phyloP scores from a whole-genome alignment of 805 yeast species.

The Candida hispaniensis region DNA sequence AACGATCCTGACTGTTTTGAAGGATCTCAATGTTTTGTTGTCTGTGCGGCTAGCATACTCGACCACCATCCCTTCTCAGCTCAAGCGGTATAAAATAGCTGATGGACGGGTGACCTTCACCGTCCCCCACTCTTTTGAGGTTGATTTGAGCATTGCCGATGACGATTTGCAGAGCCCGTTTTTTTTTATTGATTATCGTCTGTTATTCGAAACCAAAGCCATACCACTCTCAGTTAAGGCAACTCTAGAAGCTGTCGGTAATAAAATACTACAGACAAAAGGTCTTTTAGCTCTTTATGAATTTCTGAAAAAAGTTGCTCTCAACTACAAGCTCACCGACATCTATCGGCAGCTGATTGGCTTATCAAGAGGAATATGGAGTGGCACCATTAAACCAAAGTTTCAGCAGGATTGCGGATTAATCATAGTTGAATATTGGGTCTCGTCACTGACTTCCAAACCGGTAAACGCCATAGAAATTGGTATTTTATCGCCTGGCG shows the following conservation, averaged over 20 bases:
- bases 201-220: constrained; percentile 36
- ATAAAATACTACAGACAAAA: constrained; percentile 37
- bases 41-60: constrained; percentile 64
- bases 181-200: constrained; percentile 65
- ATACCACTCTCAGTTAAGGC: constrained; percentile 27
- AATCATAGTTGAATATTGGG: constrained; percentile 58
- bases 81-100: constrained; percentile 50
- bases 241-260: constrained; percentile 46
- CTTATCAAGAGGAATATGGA: constrained; percentile 45
- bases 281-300: constrained; percentile 46
- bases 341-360: constrained; percentile 47
- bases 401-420: constrained; percentile 45
- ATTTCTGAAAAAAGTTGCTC: constrained; percentile 47
- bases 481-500: constrained; percentile 37
- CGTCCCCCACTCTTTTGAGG: constrained; percentile 54
- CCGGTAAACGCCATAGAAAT: constrained; percentile 49
- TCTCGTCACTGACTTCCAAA: constrained; percentile 26
- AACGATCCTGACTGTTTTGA: constrained; percentile 49
- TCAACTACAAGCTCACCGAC: constrained; percentile 52
- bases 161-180: constrained; percentile 54
- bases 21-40: constrained; percentile 59
- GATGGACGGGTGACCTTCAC: constrained; percentile 69
- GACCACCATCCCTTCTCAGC: constrained; percentile 48
- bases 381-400: constrained; percentile 47
- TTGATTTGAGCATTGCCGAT: constrained; percentile 68